These are phyloP conservation scores for Corymbia maculata DNA, from an alignment of 345 rosid genomes.

Conservation along the genomic window DNA sequence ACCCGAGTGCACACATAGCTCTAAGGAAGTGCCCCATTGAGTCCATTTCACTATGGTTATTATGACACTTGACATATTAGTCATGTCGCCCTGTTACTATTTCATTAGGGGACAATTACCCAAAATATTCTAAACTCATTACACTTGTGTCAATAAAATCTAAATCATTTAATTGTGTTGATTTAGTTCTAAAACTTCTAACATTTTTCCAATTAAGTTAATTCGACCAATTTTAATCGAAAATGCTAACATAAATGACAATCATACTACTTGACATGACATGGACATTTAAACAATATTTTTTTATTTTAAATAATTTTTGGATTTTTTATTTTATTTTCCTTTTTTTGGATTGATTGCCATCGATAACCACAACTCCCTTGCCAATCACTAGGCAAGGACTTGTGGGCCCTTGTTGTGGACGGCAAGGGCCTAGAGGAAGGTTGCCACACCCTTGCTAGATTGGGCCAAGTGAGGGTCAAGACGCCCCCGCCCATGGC, in stretches of 20 bases:
- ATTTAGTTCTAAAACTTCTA: rapidly evolving
- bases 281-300: too few relatives aligned
- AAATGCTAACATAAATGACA: too few relatives aligned
- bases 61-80: not conserved
- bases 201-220: too few relatives aligned
- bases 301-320: too few relatives aligned
- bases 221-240: too few relatives aligned
- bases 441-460: not conserved
- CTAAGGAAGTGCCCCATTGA: not conserved
- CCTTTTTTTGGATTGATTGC: not conserved
- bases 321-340: too few relatives aligned
- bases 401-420: not conserved
- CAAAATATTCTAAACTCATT: too few relatives aligned
- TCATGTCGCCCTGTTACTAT: not conserved
- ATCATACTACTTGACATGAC: not conserved
- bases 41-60: not conserved
- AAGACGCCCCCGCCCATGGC: rapidly evolving
- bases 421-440: not conserved
- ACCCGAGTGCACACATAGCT: not conserved
- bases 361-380: not conserved
- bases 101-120: not conserved
- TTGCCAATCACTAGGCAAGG: not conserved
- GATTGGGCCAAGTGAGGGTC: not conserved
- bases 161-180: too few relatives aligned
- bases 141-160: too few relatives aligned